These are phyloP conservation scores for Aspergillus sclerotiicarbonarius DNA, from an alignment of 495 filamentous ascomycete genomes.

Conservation along the genomic window DNA sequence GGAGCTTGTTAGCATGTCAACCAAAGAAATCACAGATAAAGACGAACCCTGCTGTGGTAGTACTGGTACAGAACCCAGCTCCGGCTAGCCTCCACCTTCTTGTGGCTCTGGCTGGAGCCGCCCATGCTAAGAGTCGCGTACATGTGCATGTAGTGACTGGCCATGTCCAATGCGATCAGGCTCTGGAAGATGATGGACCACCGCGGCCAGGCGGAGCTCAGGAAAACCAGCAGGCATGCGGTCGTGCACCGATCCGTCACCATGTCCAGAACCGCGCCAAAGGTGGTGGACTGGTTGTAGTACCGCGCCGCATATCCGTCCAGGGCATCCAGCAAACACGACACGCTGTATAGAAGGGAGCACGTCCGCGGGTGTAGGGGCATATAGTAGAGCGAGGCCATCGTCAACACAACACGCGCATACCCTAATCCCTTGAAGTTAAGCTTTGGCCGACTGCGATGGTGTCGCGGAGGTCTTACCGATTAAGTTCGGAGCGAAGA, in stretches of 20 bases:
- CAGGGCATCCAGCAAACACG: constrained; percentile 89
- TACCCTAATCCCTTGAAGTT: constrained; percentile 60
- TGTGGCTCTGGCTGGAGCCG: constrained; percentile 76
- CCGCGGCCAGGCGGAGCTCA: constrained; percentile 86
- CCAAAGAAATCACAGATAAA: background rate
- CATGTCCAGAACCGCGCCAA: constrained; percentile 97
- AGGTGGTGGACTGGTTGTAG: constrained; percentile 87
- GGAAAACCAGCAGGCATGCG: constrained; percentile 86
- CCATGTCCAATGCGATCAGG: constrained; percentile 85
- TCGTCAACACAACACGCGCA: constrained; percentile 78
- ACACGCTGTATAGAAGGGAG: constrained; percentile 84
- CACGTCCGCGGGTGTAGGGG: constrained; percentile 94
- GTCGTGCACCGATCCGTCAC: constrained; percentile 95
- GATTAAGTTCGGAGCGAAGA: constrained; percentile 94
- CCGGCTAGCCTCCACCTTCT: constrained; percentile 73
- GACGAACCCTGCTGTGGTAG: constrained; percentile 88
- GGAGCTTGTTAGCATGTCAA: constrained; percentile 4
- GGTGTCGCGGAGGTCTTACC: constrained; percentile 53
- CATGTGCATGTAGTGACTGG: constrained; percentile 99
- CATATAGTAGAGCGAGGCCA: constrained; percentile 98
- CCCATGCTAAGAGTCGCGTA: constrained; percentile 84
- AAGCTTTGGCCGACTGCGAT: background rate
- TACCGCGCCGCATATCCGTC: constrained; percentile 88
- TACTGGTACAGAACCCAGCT: constrained; percentile 85
- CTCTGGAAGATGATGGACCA: constrained; percentile 93